phyloP scores from a whole-genome alignment of 83 land plant species.

The Thuja plicata region DNA sequence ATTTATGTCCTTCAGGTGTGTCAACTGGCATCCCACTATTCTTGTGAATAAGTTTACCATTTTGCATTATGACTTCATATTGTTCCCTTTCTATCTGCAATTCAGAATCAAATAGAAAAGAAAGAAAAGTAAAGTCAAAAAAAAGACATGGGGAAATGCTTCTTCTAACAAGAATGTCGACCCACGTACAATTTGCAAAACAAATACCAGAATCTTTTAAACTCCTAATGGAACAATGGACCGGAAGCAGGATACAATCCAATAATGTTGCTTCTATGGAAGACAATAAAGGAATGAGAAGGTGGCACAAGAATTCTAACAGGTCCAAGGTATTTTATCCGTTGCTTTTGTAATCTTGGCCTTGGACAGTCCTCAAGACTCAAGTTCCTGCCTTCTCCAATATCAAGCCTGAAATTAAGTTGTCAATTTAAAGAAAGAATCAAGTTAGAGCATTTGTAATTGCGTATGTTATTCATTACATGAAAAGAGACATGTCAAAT shows the following conservation, averaged over 20 bases:
- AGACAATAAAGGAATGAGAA: not conserved
- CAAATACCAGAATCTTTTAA: not conserved
- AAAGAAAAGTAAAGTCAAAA: not conserved
- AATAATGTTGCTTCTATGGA: not conserved
- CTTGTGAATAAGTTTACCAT: conserved; percentile 55
- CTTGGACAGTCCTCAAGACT: conserved; percentile 72
- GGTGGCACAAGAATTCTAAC: conserved; percentile 35
- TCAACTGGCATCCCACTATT: conserved; percentile 40
- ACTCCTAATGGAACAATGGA: not conserved
- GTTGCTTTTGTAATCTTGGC: conserved; percentile 69
- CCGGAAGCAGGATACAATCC: not conserved
- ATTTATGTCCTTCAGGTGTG: conserved; percentile 51
- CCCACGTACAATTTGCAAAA: not conserved
- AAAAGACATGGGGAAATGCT: not conserved
- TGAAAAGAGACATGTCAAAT: not conserved
- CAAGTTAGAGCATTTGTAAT: not conserved
- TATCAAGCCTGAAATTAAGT: conserved; percentile 76
- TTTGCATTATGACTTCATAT: conserved; percentile 66
- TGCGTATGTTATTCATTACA: not conserved
- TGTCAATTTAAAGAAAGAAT: not conserved
- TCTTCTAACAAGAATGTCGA: not conserved
- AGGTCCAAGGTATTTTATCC: conserved; percentile 92
- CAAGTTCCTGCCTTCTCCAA: conserved; percentile 87
- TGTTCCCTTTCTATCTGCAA: conserved; percentile 69
- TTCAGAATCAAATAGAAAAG: not conserved